Percentiles rank a stretch among this genome's conserved stretches.
Evolutionary conservation across 768 basidiomycete genomes (phyloP).

Genomic region (Amanita jacksonii): DNA sequence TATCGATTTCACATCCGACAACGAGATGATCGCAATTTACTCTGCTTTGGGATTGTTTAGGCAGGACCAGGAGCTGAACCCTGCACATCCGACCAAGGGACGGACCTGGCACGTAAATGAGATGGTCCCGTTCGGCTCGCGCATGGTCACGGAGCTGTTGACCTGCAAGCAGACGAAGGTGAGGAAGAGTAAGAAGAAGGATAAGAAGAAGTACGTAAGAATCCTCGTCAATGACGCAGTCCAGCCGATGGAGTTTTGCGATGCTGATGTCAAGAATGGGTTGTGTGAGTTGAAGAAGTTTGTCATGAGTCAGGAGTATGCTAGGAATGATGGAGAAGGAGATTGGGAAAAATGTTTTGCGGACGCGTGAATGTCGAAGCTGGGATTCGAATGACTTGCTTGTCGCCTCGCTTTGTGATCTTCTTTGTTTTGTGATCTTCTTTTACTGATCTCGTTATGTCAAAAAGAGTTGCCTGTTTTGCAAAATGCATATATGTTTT

Average conservation of each 20-base stretch:
- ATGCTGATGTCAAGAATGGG: constrained; percentile 34
- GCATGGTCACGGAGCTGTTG: constrained; percentile 69
- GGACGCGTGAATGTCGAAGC: too few species aligned
- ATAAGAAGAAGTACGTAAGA: constrained; percentile 42
- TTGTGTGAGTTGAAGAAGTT: constrained; percentile 60
- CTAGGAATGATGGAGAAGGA: constrained; percentile 56
- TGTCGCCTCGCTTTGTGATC: too few species aligned
- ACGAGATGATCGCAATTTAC: constrained; percentile 74
- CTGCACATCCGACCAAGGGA: constrained; percentile 20
- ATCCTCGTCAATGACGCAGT: constrained; percentile 74
- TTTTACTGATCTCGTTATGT: too few species aligned
- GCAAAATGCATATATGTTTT: too few species aligned
- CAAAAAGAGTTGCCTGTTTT: too few species aligned
- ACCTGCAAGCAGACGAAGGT: constrained; percentile 33
- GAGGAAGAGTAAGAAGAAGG: neutral
- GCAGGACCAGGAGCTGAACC: constrained; percentile 26
- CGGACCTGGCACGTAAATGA: constrained; percentile 45
- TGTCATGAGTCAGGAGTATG: constrained; percentile 62
- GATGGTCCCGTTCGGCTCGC: constrained; percentile 66
- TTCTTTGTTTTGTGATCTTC: too few species aligned
- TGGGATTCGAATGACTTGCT: too few species aligned
- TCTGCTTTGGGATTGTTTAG: constrained; percentile 48
- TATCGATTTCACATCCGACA: constrained; percentile 82
- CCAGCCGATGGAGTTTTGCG: constrained; percentile 55
- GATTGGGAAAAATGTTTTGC: constrained; percentile 62